A percentile compares a stretch with the other conserved stretches of the same genome.
Conservation (phyloP, 768 basidiomycete species). For the Phlebiopsis gigantea region DNA sequence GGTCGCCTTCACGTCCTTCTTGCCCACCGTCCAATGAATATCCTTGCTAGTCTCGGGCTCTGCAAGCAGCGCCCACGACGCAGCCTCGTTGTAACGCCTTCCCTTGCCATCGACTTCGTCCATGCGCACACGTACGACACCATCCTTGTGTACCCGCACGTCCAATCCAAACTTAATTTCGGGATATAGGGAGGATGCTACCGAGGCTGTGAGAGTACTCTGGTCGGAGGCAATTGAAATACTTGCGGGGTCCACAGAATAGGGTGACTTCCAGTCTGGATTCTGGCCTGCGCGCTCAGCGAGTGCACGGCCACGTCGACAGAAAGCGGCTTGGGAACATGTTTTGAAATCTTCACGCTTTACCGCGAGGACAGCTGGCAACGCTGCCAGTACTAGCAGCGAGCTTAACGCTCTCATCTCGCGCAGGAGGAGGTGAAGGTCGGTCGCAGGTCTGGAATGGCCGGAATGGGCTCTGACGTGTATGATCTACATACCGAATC, state of each 20-base stretch:
- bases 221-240: slow-evolving; percentile 46
- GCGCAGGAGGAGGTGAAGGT: no score
- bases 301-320: slow-evolving; percentile 84
- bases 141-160: slow-evolving; percentile 80
- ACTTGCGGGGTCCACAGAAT: slow-evolving; percentile 62
- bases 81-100: slow-evolving; percentile 89
- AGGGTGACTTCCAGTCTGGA: slow-evolving; percentile 77
- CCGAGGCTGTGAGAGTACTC: slow-evolving; percentile 65
- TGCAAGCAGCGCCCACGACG: slow-evolving; percentile 78
- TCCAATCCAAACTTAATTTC: slow-evolving; percentile 78
- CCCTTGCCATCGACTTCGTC: slow-evolving; percentile 77
- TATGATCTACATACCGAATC: not conserved
- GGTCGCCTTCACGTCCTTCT: slow-evolving; percentile 55
- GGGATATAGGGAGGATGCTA: slow-evolving; percentile 80
- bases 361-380: slow-evolving; percentile 44
- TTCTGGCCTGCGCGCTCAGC: slow-evolving; percentile 63
- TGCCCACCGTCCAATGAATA: slow-evolving; percentile 61
- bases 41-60: slow-evolving; percentile 62
- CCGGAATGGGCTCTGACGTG: not conserved
- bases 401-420: slow-evolving; percentile 15
- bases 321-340: slow-evolving; percentile 93
- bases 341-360: slow-evolving; percentile 90
- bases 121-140: slow-evolving; percentile 87
- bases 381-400: slow-evolving; percentile 28
- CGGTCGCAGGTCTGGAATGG: not conserved